Conservation (phyloP, 2,329 filamentous ascomycete genomes). For the Apiospora kogelbergensis region DNA sequence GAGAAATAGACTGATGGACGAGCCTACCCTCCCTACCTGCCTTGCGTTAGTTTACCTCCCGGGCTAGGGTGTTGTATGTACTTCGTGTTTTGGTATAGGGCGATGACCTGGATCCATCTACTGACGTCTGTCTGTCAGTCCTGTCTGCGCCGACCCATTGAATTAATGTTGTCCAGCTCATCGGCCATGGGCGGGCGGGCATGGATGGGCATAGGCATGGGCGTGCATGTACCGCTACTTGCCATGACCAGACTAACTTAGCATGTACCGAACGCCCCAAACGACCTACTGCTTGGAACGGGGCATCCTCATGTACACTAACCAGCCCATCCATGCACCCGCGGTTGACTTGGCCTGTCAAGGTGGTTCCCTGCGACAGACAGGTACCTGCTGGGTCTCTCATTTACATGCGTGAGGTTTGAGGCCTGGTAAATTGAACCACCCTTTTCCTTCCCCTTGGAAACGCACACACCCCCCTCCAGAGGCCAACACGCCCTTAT, state of each 20-base stretch:
- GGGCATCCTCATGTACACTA: conserved; percentile 4
- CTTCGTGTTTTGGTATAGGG: not conserved
- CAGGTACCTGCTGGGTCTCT: conserved; percentile 13
- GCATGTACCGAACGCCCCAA: conserved; percentile 4
- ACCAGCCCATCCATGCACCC: conserved; percentile 6
- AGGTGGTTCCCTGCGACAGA: conserved; percentile 12
- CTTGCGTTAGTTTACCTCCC: not conserved
- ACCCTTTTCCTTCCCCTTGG: conserved; percentile 13
- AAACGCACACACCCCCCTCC: conserved; percentile 10
- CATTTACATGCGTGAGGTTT: conserved; percentile 17
- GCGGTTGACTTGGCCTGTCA: conserved; percentile 6
- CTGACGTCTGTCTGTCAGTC: conserved; percentile 1
- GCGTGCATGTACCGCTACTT: not conserved
- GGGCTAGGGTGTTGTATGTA: not conserved
- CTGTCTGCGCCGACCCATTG: not conserved
- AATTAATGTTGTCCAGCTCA: conserved; percentile 1
- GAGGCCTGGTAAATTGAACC: conserved; percentile 17
- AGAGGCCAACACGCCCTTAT: conserved; percentile 7
- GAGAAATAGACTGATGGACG: not conserved
- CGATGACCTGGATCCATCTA: not conserved
- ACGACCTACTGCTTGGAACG: not conserved
- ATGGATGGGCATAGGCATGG: not conserved
- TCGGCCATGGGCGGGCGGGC: no score
- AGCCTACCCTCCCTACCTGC: no score
- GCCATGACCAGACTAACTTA: not conserved